A percentile compares a stretch with the other conserved stretches of the same genome.
Conservation (phyloP, 495 filamentous ascomycete genomes). For the Friedmanniomyces endolithicus region DNA sequence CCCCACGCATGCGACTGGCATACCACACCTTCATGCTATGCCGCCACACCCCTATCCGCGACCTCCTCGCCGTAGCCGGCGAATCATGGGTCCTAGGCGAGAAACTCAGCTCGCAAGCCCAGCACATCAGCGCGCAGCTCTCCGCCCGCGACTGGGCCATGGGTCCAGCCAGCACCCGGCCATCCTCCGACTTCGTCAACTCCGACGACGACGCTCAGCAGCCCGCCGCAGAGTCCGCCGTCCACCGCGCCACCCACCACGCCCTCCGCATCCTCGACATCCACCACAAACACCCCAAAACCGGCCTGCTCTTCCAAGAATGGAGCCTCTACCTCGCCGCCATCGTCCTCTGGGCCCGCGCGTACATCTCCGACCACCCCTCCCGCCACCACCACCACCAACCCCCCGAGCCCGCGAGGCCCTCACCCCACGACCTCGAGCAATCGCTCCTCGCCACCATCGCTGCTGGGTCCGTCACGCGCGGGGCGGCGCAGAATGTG, state of each 20-base stretch:
- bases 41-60: constrained; percentile 25
- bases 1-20: constrained; percentile 13
- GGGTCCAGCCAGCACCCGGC: neutral
- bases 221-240: neutral
- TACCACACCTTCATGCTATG: constrained; percentile 23
- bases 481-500: constrained; percentile 6
- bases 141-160: constrained; percentile 11
- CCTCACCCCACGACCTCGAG: constrained; percentile 1
- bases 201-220: neutral
- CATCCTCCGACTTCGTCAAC: too few species aligned
- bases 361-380: constrained; percentile 3
- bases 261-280: constrained; percentile 21
- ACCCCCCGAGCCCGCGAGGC: neutral
- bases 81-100: constrained; percentile 30
- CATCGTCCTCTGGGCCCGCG: constrained; percentile 25
- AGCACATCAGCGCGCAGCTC: constrained; percentile 20
- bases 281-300: constrained; percentile 14
- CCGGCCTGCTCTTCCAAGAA: constrained; percentile 21
- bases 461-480: neutral
- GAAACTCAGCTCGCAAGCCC: constrained; percentile 19
- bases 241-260: constrained; percentile 21
- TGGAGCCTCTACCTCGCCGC: constrained; percentile 27
- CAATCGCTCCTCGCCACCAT: neutral
- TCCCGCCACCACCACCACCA: neutral
- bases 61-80: constrained; percentile 28